Conservation (phyloP, 2,329 filamentous ascomycete genomes). For the Aspergillus latus region DNA sequence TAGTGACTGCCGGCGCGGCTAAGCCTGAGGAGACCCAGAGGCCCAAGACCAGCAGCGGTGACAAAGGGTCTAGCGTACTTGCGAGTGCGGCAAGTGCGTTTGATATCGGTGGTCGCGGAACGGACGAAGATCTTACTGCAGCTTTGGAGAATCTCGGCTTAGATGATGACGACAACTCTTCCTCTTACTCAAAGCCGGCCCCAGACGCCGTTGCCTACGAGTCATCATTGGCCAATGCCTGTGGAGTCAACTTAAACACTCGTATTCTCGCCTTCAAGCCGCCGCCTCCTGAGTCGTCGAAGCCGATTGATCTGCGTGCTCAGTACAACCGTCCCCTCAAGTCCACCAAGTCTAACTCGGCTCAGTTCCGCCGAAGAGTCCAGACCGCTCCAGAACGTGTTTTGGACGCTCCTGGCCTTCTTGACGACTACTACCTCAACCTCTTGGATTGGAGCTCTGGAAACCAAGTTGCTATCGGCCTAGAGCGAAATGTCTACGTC, state of each 20-base stretch:
- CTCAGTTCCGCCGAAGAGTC: slow-evolving; percentile 87
- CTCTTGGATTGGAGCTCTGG: slow-evolving; percentile 96
- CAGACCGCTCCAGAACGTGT: slow-evolving; percentile 94
- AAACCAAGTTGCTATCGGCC: slow-evolving; percentile 96
- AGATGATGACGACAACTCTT: slow-evolving; percentile 66
- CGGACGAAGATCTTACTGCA: slow-evolving; percentile 72
- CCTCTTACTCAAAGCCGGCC: slow-evolving; percentile 72
- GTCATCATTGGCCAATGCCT: slow-evolving; percentile 84
- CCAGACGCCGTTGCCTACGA: slow-evolving; percentile 90
- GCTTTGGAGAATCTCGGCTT: slow-evolving; percentile 79
- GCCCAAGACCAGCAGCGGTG: slow-evolving; percentile 67
- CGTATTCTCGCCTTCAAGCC: slow-evolving; percentile 98
- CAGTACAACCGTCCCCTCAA: slow-evolving; percentile 98
- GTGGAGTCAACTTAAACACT: slow-evolving; percentile 88
- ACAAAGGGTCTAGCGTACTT: slow-evolving; percentile 73
- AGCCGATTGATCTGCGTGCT: slow-evolving; percentile 93
- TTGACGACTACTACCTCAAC: slow-evolving; percentile 99
- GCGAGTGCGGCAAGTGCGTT: slow-evolving; percentile 70
- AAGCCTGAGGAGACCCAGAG: slow-evolving; percentile 81
- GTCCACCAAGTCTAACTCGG: slow-evolving; percentile 68
- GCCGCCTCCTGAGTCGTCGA: slow-evolving; percentile 93
- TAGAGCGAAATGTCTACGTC: slow-evolving; percentile 95
- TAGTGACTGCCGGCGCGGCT: slow-evolving; percentile 74
- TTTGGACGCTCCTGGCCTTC: slow-evolving; percentile 88
- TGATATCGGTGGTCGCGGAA: slow-evolving; percentile 59